Evolutionary conservation across 2,329 filamentous ascomycete genomes (phyloP).

Genomic region (Fusarium sp.): DNA sequence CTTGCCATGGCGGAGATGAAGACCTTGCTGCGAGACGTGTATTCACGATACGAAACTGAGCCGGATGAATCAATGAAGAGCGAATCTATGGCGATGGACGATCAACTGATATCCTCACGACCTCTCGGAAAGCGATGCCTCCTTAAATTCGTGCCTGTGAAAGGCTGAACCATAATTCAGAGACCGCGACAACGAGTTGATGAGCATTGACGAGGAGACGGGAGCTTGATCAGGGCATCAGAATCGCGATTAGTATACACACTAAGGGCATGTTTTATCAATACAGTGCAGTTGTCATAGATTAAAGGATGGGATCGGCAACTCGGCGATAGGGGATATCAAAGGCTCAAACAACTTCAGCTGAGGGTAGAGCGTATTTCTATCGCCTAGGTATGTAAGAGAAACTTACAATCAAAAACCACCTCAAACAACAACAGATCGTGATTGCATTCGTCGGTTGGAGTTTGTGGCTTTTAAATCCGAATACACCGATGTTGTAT

Average conservation of each 20-base stretch:
- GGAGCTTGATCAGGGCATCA: not conserved
- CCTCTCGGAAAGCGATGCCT: slow-evolving; percentile 69
- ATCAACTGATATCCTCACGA: slow-evolving; percentile 74
- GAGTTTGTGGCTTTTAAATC: slow-evolving; percentile 8
- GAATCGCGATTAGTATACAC: not conserved
- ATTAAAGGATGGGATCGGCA: not conserved
- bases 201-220: not conserved
- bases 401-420: not conserved
- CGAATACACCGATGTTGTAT: slow-evolving; percentile 4
- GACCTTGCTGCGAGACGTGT: slow-evolving; percentile 69
- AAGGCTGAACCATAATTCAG: not conserved
- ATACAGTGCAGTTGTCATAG: not conserved
- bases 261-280: not conserved
- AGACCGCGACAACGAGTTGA: not conserved
- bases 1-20: slow-evolving; percentile 77
- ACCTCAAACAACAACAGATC: not conserved
- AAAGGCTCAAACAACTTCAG: not conserved
- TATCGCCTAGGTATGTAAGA: not conserved
- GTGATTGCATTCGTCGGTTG: not conserved
- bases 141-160: slow-evolving; percentile 57
- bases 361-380: not conserved
- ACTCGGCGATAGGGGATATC: not conserved
- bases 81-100: slow-evolving; percentile 70
- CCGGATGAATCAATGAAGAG: slow-evolving; percentile 63
- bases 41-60: slow-evolving; percentile 65